Conservation (phyloP, 2,329 filamentous ascomycete genomes). For the Canariomyces notabilis region DNA sequence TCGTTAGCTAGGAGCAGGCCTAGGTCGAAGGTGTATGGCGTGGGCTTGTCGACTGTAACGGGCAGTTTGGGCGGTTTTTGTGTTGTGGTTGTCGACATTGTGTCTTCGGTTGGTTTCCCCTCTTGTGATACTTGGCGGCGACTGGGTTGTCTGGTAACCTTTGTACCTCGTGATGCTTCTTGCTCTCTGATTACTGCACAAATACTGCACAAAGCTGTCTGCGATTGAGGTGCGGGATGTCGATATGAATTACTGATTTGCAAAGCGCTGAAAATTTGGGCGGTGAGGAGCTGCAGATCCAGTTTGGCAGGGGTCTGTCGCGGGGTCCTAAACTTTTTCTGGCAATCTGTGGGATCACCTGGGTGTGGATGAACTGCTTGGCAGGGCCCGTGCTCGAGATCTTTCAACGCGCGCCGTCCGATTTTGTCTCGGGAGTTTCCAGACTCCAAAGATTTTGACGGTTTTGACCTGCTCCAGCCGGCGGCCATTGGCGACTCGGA, state of each 20-base stretch:
- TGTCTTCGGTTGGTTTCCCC: not conserved
- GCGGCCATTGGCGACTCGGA: conserved; percentile 20
- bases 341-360: no score
- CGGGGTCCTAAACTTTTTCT: not conserved
- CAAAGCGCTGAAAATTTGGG: conserved; percentile 21
- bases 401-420: conserved; percentile 12
- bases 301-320: not conserved
- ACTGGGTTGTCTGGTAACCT: conserved; percentile 4
- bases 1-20: conserved; percentile 82
- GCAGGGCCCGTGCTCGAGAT: conserved; percentile 18
- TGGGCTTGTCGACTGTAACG: conserved; percentile 71
- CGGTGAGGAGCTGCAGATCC: conserved; percentile 22
- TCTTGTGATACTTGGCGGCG: no score
- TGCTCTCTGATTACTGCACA: not conserved
- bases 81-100: conserved; percentile 19
- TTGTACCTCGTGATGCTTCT: not conserved
- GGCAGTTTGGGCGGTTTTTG: conserved; percentile 47
- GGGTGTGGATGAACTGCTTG: not conserved
- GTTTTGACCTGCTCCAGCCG: conserved; percentile 13
- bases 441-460: conserved; percentile 12
- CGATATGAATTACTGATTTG: not conserved
- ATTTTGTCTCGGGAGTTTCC: conserved; percentile 15
- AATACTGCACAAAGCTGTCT: no score
- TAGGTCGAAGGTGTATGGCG: conserved; percentile 91
- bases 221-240: no score